phyloP scores from a whole-genome alignment of 495 filamentous ascomycete species.

The Ascobolus immersus region DNA sequence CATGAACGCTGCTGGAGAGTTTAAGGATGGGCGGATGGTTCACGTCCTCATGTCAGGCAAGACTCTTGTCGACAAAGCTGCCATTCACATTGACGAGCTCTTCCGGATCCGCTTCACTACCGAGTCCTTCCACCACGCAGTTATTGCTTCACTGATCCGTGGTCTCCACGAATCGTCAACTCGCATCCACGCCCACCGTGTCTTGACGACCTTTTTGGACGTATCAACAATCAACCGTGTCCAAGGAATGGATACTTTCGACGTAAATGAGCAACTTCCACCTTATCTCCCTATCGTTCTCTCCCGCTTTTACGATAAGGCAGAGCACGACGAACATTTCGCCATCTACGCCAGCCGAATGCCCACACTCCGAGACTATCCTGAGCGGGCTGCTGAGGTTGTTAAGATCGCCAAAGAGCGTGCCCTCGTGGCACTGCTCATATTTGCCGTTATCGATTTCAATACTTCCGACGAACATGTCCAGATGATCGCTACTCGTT shows the following conservation, averaged over 20 bases:
- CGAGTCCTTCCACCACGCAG: constrained; percentile 39
- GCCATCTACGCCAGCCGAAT: too few relatives aligned
- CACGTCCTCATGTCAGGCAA: constrained; percentile 31
- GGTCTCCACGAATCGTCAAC: constrained; percentile 34
- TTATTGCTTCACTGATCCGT: constrained; percentile 32
- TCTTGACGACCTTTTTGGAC: constrained; percentile 33
- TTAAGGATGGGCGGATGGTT: constrained; percentile 31
- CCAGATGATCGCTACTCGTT: constrained; percentile 8
- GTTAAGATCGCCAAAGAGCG: constrained; percentile 4
- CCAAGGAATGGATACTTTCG: constrained; percentile 6
- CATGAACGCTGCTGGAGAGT: constrained; percentile 29
- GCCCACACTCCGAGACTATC: constrained; percentile 7
- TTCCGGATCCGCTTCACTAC: constrained; percentile 34
- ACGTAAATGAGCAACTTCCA: constrained; percentile 11
- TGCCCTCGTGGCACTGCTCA: constrained; percentile 10
- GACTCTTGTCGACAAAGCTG: constrained; percentile 29
- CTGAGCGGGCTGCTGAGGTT: constrained; percentile 5
- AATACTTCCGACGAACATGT: constrained; percentile 13
- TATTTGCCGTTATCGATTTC: constrained; percentile 14
- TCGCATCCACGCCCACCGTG: constrained; percentile 27
- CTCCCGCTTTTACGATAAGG: constrained; percentile 11
- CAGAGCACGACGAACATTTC: constrained; percentile 13
- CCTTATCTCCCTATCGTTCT: constrained; percentile 15
- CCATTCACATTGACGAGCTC: constrained; percentile 30
- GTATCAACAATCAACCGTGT: constrained; percentile 23